Evolutionary conservation across 2,329 filamentous ascomycete species (phyloP).

Genomic region (Colletotrichum orchidophilum): DNA sequence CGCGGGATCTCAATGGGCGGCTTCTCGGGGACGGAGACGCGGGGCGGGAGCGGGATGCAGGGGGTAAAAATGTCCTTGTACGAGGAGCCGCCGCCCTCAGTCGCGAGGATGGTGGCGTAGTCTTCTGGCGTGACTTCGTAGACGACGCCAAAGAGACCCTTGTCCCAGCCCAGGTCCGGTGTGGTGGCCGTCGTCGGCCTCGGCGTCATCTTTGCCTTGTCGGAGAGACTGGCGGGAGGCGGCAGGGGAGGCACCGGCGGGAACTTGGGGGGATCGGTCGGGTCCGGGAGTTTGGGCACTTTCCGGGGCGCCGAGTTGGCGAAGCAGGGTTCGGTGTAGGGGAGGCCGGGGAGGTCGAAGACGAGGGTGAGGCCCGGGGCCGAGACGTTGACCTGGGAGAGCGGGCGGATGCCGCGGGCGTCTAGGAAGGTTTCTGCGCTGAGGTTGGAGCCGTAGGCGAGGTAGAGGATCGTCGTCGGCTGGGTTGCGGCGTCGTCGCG

Average conservation of each 20-base stretch:
- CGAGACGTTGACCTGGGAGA: slow-evolving; percentile 83
- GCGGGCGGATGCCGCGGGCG: slow-evolving; percentile 78
- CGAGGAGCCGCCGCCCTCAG: slow-evolving; percentile 86
- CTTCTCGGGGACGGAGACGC: slow-evolving; percentile 68
- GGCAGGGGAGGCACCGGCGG: slow-evolving; percentile 38
- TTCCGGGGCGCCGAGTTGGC: slow-evolving; percentile 78
- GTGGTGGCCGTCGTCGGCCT: background rate
- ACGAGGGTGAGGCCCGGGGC: slow-evolving; percentile 81
- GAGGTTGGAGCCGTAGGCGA: slow-evolving; percentile 94
- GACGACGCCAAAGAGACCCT: slow-evolving; percentile 89
- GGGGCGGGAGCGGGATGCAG: slow-evolving; percentile 74
- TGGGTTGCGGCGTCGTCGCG: slow-evolving; percentile 30
- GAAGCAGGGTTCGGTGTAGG: slow-evolving; percentile 92
- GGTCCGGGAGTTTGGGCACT: slow-evolving; percentile 52
- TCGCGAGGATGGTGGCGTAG: slow-evolving; percentile 86
- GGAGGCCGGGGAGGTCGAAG: slow-evolving; percentile 86
- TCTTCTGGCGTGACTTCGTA: slow-evolving; percentile 91
- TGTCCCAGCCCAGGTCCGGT: slow-evolving; percentile 66
- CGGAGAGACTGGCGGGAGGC: slow-evolving; percentile 12
- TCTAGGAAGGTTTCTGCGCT: slow-evolving; percentile 82
- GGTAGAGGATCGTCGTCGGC: slow-evolving; percentile 72
- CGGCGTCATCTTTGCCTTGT: background rate
- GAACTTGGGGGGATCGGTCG: slow-evolving; percentile 42
- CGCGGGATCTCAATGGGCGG: slow-evolving; percentile 63
- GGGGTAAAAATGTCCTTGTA: slow-evolving; percentile 86